These are phyloP conservation scores for Neofusicoccum parvum DNA, from an alignment of 2,329 filamentous ascomycete species.

Conservation along the genomic window DNA sequence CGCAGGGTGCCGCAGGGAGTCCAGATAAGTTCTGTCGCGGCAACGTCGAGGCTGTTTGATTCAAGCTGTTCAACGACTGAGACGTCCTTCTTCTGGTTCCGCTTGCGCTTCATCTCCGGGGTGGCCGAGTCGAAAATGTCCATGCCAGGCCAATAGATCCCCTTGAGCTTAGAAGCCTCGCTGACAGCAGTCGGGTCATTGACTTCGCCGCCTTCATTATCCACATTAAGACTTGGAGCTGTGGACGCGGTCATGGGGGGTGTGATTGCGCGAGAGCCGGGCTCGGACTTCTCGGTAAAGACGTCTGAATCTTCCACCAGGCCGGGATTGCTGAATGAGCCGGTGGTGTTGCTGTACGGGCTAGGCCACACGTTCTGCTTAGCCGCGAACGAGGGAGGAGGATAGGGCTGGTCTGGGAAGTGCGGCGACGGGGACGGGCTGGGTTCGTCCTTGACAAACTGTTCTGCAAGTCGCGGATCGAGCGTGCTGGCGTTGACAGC, in stretches of 20 bases:
- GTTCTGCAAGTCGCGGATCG: slow-evolving; percentile 40
- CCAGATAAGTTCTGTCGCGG: slow-evolving; percentile 67
- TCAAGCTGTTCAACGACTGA: slow-evolving; percentile 70
- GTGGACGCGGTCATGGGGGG: not conserved
- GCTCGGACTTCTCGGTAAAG: slow-evolving; percentile 10
- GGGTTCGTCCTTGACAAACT: slow-evolving; percentile 39
- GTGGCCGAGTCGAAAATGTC: slow-evolving; percentile 79
- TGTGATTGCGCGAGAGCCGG: not conserved
- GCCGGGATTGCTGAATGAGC: not conserved
- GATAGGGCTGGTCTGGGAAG: slow-evolving; percentile 34
- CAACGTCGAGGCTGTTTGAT: slow-evolving; percentile 63
- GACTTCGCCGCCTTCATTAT: not conserved
- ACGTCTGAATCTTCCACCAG: slow-evolving; percentile 5
- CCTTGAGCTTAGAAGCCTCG: slow-evolving; percentile 63
- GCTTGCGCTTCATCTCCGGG: slow-evolving; percentile 69
- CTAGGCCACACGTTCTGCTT: slow-evolving; percentile 42
- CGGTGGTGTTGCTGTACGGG: not conserved
- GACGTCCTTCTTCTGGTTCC: slow-evolving; percentile 78
- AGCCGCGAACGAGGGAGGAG: slow-evolving; percentile 32
- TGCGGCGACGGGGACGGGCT: slow-evolving; percentile 33
- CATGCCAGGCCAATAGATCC: slow-evolving; percentile 76
- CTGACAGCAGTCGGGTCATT: slow-evolving; percentile 27
- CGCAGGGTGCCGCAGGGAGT: slow-evolving; percentile 46
- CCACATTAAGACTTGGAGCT: not conserved
- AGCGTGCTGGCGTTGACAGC: slow-evolving; percentile 29